These are phyloP conservation scores for Haplosporangium sp. DNA, from an alignment of 371 early-diverging fungal genomes.

Conservation along the genomic window DNA sequence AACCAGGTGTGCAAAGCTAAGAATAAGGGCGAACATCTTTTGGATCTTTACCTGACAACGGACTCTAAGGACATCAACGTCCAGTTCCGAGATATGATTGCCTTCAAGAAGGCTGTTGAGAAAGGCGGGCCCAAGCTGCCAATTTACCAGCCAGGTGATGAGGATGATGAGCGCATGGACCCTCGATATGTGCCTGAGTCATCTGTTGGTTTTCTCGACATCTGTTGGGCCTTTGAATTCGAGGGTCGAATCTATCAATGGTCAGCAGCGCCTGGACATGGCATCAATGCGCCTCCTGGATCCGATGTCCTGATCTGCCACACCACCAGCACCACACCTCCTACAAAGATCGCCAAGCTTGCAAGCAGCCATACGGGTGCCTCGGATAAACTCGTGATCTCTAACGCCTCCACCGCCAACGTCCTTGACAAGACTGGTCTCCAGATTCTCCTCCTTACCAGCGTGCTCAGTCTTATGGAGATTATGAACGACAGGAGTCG, in stretches of 20 bases:
- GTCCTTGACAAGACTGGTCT: constrained; percentile 52
- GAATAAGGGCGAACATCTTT: constrained; percentile 52
- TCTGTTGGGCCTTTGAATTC: constrained; percentile 55
- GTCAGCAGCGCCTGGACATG: constrained; percentile 35
- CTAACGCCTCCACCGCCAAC: constrained; percentile 32
- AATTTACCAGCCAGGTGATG: constrained; percentile 28
- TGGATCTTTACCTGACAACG: constrained; percentile 51
- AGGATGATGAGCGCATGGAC: constrained; percentile 35
- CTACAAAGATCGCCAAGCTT: constrained; percentile 36
- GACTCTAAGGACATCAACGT: constrained; percentile 54
- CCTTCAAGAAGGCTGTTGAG: constrained; percentile 55
- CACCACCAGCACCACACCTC: constrained; percentile 27
- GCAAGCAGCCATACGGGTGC: constrained; percentile 40
- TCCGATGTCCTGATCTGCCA: constrained; percentile 48
- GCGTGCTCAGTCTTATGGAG: constrained; percentile 51
- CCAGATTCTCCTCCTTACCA: constrained; percentile 47
- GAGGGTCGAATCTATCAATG: constrained; percentile 53
- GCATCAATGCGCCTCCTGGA: constrained; percentile 36
- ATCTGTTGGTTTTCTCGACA: not conserved
- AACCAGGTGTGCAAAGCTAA: constrained; percentile 53
- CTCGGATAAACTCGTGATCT: constrained; percentile 38
- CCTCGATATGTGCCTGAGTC: constrained; percentile 13
- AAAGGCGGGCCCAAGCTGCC: constrained; percentile 18
- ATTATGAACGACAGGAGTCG: constrained; percentile 52
- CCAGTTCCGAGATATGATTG: constrained; percentile 55